These are phyloP conservation scores for Ophiostoma piceae DNA, from an alignment of 2,329 filamentous ascomycete species.

Conservation along the genomic window DNA sequence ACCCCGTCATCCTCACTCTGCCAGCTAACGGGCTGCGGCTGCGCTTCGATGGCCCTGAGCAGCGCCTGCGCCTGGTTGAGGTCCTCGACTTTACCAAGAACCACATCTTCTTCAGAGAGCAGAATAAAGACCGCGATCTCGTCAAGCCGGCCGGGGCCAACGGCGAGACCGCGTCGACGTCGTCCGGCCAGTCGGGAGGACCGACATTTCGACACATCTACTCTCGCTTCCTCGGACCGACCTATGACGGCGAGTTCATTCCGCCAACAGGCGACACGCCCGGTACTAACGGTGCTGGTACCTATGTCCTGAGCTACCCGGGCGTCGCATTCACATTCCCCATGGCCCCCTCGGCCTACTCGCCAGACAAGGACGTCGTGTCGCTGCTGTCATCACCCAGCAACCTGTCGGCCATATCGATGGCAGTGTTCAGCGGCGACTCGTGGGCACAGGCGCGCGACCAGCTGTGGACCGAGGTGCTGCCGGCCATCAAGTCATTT, in stretches of 20 bases:
- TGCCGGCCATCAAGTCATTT: constrained; percentile 69
- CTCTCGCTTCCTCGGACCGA: constrained; percentile 85
- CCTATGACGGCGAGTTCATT: constrained; percentile 89
- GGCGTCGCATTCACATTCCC: constrained; percentile 92
- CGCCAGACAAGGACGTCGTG: constrained; percentile 73
- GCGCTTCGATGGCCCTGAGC: constrained; percentile 89
- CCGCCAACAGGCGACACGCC: constrained; percentile 45
- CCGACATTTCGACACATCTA: constrained; percentile 87
- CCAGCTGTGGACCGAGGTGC: constrained; percentile 67
- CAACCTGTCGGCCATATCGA: constrained; percentile 70
- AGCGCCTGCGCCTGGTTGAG: constrained; percentile 85
- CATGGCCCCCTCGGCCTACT: constrained; percentile 67
- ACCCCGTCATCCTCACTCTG: constrained; percentile 69
- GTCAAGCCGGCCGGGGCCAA: constrained; percentile 51
- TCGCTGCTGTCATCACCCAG: constrained; percentile 74
- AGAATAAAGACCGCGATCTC: constrained; percentile 62
- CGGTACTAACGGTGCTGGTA: constrained; percentile 55
- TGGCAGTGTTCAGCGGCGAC: constrained; percentile 85
- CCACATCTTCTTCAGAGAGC: constrained; percentile 71
- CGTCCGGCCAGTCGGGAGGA: constrained; percentile 38
- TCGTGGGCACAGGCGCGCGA: constrained; percentile 83
- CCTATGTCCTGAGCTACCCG: constrained; percentile 88
- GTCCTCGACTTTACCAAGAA: constrained; percentile 84
- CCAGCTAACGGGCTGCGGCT: constrained; percentile 83
- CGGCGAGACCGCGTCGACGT: constrained; percentile 22